phyloP scores from a whole-genome alignment of 1,139 yeast species.

The Kodamaea anthophila region DNA sequence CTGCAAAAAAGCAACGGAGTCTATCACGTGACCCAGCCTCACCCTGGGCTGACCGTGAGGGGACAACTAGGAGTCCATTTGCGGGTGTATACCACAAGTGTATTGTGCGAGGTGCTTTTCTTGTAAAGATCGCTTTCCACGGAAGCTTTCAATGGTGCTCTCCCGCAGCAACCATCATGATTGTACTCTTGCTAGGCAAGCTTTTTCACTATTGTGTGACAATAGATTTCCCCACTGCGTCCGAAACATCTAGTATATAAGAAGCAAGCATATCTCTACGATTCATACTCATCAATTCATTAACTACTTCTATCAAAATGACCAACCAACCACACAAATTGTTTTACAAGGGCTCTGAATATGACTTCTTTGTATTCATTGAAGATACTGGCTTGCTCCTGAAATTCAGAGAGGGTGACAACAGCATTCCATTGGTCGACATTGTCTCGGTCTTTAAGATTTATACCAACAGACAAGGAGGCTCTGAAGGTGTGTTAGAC shows the following conservation, averaged over 20 bases:
- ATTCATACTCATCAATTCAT: not conserved
- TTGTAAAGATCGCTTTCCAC: too few species aligned
- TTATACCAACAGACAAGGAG: slow-evolving; percentile 56
- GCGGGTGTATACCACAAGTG: too few species aligned
- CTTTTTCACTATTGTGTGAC: too few species aligned
- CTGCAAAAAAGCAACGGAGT: too few species aligned
- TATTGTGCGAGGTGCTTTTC: too few species aligned
- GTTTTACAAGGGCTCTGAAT: slow-evolving; percentile 58
- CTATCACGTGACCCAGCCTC: too few species aligned
- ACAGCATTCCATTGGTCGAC: slow-evolving; percentile 55
- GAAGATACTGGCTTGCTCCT: slow-evolving; percentile 47
- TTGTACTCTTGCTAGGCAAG: too few species aligned
- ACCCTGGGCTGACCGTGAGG: too few species aligned
- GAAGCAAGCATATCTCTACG: not conserved
- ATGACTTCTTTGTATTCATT: slow-evolving; percentile 62
- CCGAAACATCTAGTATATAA: slow-evolving; percentile 3
- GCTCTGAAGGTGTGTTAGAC: slow-evolving; percentile 65
- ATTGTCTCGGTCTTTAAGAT: slow-evolving; percentile 62
- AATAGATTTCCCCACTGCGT: slow-evolving; percentile 1
- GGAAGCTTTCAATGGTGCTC: too few species aligned
- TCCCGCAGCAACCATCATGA: too few species aligned
- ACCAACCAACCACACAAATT: slow-evolving; percentile 29
- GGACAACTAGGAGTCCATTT: too few species aligned
- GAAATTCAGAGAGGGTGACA: slow-evolving; percentile 45
- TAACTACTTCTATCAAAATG: slow-evolving; percentile 3